Evolutionary conservation across 805 yeast genomes (phyloP).

Genomic region (Cyberlindnera mrakii): DNA sequence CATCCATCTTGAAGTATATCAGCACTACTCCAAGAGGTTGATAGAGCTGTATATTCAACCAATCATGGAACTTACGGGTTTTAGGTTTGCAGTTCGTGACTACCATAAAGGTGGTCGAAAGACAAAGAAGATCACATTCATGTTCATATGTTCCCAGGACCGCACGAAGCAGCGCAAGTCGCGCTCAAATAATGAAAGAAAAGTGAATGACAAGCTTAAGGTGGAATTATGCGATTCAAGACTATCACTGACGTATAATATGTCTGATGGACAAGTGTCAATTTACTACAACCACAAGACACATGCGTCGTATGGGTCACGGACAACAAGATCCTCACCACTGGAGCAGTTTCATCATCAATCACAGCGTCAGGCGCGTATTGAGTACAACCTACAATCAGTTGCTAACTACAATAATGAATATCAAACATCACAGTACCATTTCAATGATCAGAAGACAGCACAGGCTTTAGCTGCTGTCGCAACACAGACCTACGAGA

Average conservation of each 20-base stretch:
- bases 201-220: slow-evolving; percentile 33
- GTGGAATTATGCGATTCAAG: slow-evolving; percentile 36
- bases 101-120: slow-evolving; percentile 38
- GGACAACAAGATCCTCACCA: background rate
- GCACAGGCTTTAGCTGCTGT: slow-evolving; percentile 12
- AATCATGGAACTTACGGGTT: slow-evolving; percentile 35
- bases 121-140: slow-evolving; percentile 36
- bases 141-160: slow-evolving; percentile 41
- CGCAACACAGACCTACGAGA: slow-evolving; percentile 3
- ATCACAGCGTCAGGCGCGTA: background rate
- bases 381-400: slow-evolving; percentile 3
- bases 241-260: slow-evolving; percentile 32
- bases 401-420: slow-evolving; percentile 12
- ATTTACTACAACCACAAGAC: slow-evolving; percentile 34
- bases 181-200: slow-evolving; percentile 33
- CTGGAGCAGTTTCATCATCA: background rate
- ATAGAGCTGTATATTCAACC: slow-evolving; percentile 33
- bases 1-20: slow-evolving; percentile 27
- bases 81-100: slow-evolving; percentile 38
- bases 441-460: slow-evolving; percentile 7
- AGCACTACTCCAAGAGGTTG: slow-evolving; percentile 29
- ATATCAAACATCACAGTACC: background rate
- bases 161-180: slow-evolving; percentile 36
- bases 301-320: slow-evolving; percentile 32
- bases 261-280: slow-evolving; percentile 31